Conservation (phyloP, 1,284 basidiomycete genomes). For the Microbotryomycetes sp. region DNA sequence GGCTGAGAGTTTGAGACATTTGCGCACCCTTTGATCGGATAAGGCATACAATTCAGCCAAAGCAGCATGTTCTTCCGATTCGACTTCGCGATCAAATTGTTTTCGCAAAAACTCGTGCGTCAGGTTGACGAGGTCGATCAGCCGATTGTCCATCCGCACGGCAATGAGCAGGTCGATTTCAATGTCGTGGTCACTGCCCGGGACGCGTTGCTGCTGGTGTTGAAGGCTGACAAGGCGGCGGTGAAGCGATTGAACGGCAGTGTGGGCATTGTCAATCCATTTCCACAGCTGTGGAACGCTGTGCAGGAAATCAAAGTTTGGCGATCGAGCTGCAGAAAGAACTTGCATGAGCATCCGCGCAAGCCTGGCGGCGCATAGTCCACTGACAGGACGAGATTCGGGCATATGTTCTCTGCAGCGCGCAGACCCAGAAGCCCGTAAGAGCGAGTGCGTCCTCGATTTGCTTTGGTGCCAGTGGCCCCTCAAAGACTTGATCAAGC, state of each 20-base stretch:
- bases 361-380: too few species aligned
- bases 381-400: slow-evolving; percentile 10
- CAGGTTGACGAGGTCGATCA: slow-evolving; percentile 28
- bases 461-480: slow-evolving; percentile 9
- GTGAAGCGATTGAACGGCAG: slow-evolving; percentile 16
- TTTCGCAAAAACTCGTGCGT: slow-evolving; percentile 17
- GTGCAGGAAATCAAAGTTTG: neutral
- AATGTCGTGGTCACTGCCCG: slow-evolving; percentile 8
- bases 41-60: slow-evolving; percentile 11
- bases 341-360: neutral
- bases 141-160: slow-evolving; percentile 23
- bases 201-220: neutral
- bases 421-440: slow-evolving; percentile 25
- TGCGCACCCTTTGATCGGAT: slow-evolving; percentile 24
- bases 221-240: slow-evolving; percentile 13
- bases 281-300: slow-evolving; percentile 11
- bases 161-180: slow-evolving; percentile 28
- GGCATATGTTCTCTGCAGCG: slow-evolving; percentile 20
- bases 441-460: slow-evolving; percentile 20
- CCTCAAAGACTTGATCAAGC: slow-evolving; percentile 19
- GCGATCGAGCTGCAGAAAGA: slow-evolving; percentile 4
- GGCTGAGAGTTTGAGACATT: slow-evolving; percentile 22
- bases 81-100: neutral
- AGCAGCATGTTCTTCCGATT: slow-evolving; percentile 1
- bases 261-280: slow-evolving; percentile 22